Evolutionary conservation across 2,329 filamentous ascomycete genomes (phyloP), one percentile per base, ranked within the genome.

Genomic region (Alternaria incomplexa): DNA sequence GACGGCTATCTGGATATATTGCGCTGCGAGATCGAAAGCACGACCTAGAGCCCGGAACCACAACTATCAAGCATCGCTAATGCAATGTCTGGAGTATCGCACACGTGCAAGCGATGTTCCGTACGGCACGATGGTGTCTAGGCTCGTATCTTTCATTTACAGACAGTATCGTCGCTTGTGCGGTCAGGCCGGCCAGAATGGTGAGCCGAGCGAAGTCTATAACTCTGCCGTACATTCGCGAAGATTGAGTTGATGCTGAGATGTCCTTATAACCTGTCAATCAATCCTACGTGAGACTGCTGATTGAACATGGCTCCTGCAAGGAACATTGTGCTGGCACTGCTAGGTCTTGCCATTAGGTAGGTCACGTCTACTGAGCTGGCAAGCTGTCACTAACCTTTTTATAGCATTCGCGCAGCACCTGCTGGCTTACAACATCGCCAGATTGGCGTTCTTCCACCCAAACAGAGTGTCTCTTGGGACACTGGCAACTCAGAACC

Each of bases 131-230:
- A 72, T 63, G 64, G 58, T 64, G 61, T 57, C 53, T 53, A 22
- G 48, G 25, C 53, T 72, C 75, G 75, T 77, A 77, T 76, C 66
- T 73, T 76, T 77, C 74, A 77, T 77, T 70, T 77, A 63, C 26
- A 52, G 59, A 76, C 65, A 75, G 72, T 76, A 60, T 56, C 52
- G n/a, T 45, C 58, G 61, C 60, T 58, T 64, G 58, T 61, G 57
- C 53, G 56, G 56, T 59, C 64, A 61, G 64, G 66, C 64, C 62
- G 57, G 67, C 56, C 52, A 61, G 22, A 47, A 65, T 63, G 58
- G 58, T 40, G 45, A 59, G 54, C 54, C 52, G 43, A 61, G 20
- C 52, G 67, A 70, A 54, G 62, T 71, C 66, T 75, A 77, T 77
- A 77, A 73, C 68, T 67, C 62, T 56, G 47, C 46, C 43, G 32